Conservation (phyloP, 768 basidiomycete genomes). For the Pleurotus pulmonarius region DNA sequence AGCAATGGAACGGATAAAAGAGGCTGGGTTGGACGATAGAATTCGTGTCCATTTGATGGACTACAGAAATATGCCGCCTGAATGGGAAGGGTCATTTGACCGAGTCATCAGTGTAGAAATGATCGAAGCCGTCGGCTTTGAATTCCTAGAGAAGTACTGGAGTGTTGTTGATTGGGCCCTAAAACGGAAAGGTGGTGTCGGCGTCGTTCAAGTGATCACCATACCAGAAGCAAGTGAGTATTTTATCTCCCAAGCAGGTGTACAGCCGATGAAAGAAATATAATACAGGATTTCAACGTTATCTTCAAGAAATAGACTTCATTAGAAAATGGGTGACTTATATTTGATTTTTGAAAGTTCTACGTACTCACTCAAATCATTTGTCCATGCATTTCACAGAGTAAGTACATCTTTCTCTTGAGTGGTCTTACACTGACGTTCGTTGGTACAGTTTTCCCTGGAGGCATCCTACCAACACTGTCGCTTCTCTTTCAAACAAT, state of each 20-base stretch:
- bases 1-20: slow-evolving; percentile 50
- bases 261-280: neutral
- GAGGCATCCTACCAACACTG: slow-evolving; percentile 65
- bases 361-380: neutral
- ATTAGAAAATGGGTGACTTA: slow-evolving; percentile 70
- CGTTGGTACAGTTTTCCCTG: slow-evolving; percentile 55
- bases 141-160: slow-evolving; percentile 67
- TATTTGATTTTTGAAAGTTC: neutral
- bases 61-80: slow-evolving; percentile 58
- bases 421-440: neutral
- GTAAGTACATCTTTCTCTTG: slow-evolving; percentile 14
- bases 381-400: slow-evolving; percentile 15
- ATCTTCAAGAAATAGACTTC: slow-evolving; percentile 63
- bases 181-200: slow-evolving; percentile 53
- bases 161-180: slow-evolving; percentile 61
- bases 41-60: slow-evolving; percentile 75
- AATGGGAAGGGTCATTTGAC: slow-evolving; percentile 66
- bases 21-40: slow-evolving; percentile 45
- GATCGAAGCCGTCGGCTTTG: slow-evolving; percentile 70
- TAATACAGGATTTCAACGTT: slow-evolving; percentile 46
- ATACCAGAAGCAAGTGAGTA: slow-evolving; percentile 67
- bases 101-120: slow-evolving; percentile 73
- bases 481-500: slow-evolving; percentile 52
- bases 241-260: slow-evolving; percentile 2
- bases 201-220: slow-evolving; percentile 72